Evolutionary conservation across 2,329 filamentous ascomycete genomes (phyloP).

Genomic region (Penicillium decumbens): DNA sequence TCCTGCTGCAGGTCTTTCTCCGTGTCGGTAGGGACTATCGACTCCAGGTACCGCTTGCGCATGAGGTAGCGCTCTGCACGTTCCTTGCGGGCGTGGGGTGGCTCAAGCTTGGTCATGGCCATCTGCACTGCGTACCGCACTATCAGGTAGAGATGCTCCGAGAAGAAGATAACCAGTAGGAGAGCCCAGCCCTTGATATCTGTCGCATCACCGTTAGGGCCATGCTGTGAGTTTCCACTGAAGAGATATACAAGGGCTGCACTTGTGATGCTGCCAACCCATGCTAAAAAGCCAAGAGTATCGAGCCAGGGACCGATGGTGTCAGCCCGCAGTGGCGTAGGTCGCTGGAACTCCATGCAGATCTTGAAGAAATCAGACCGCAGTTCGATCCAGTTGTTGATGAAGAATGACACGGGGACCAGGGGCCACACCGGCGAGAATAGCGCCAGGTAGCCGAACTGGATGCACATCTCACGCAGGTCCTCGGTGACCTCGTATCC

Average conservation of each 20-base stretch:
- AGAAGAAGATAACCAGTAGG: conserved; percentile 74
- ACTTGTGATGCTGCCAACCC: conserved; percentile 86
- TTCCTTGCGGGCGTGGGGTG: conserved; percentile 79
- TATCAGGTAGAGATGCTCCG: conserved; percentile 84
- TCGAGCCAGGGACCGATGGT: conserved; percentile 95
- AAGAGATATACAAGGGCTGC: conserved; percentile 88
- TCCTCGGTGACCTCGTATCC: conserved; percentile 90
- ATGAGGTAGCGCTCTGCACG: conserved; percentile 73
- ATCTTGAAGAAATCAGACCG: conserved; percentile 95
- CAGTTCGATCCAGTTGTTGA: conserved; percentile 96
- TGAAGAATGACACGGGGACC: conserved; percentile 78
- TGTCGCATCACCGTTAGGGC: conserved; percentile 41
- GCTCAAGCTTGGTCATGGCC: conserved; percentile 75
- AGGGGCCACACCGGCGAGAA: conserved; percentile 95
- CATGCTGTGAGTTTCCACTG: conserved; percentile 56
- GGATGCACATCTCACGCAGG: conserved; percentile 89
- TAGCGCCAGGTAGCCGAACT: conserved; percentile 82
- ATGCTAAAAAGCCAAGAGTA: conserved; percentile 80
- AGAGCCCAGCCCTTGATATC: conserved; percentile 75
- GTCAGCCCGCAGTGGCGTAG: conserved; percentile 82
- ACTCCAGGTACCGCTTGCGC: conserved; percentile 70
- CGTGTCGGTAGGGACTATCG: conserved; percentile 19
- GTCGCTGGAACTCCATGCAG: conserved; percentile 80
- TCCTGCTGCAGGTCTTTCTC: conserved; percentile 7
- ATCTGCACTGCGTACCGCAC: conserved; percentile 68